Evolutionary conservation across 805 yeast genomes (phyloP).

Genomic region (Lachancea kluyveri): DNA sequence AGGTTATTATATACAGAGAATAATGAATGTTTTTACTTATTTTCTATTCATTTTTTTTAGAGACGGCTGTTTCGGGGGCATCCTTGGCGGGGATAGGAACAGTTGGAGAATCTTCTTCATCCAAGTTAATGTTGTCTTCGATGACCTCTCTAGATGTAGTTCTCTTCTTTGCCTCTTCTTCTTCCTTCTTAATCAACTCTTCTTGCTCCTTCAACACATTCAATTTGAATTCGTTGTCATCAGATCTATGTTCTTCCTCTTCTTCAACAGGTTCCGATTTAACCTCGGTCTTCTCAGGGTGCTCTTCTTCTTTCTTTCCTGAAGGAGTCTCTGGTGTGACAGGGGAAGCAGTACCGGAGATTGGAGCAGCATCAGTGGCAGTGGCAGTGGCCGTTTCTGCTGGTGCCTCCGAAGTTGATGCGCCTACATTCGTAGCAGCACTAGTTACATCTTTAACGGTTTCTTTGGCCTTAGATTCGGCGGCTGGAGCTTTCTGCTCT

Average conservation of each 20-base stretch:
- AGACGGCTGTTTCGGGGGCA: conserved; percentile 15
- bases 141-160: conserved; percentile 19
- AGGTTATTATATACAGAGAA: no score
- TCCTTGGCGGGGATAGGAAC: conserved; percentile 20
- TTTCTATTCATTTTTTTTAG: conserved; percentile 16
- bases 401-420: conserved; percentile 1
- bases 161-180: conserved; percentile 58
- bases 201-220: conserved; percentile 76
- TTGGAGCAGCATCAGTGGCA: conserved; percentile 1
- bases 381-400: conserved; percentile 3
- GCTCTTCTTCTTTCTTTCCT: conserved; percentile 10
- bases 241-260: conserved; percentile 11
- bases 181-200: conserved; percentile 79
- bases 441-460: conserved; percentile 5
- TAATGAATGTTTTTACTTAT: no score
- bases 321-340: conserved; percentile 1
- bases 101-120: conserved; percentile 28
- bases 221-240: conserved; percentile 55
- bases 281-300: conserved; percentile 6
- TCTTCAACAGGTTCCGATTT: conserved; percentile 8
- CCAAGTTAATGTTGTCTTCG: conserved; percentile 34
- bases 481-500: conserved; percentile 9
- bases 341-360: conserved; percentile 1
- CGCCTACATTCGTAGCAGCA: conserved; percentile 26
- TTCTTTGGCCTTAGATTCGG: conserved; percentile 10